Evolutionary conservation across 352 stramenopile genomes (phyloP).

Genomic region (Phytopythium chamaehyphon): DNA sequence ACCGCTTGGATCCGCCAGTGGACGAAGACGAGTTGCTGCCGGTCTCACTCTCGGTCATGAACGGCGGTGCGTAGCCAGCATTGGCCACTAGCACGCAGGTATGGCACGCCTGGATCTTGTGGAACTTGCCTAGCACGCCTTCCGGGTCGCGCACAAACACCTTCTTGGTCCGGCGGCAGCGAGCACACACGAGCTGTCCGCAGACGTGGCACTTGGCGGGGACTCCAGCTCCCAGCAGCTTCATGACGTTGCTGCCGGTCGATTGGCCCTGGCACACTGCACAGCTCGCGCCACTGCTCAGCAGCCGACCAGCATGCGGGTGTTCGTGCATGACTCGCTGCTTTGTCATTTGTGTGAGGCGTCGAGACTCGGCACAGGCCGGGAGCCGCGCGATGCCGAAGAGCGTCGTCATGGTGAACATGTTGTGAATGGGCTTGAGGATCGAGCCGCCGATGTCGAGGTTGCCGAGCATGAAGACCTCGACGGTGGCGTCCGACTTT

Average conservation of each 20-base stretch:
- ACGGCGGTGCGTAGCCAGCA: slow-evolving; percentile 12
- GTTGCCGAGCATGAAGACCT: slow-evolving; percentile 62
- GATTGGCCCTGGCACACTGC: slow-evolving; percentile 26
- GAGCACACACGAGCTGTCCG: slow-evolving; percentile 38
- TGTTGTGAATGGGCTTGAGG: slow-evolving; percentile 30
- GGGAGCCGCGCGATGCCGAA: slow-evolving; percentile 41
- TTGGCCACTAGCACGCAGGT: slow-evolving; percentile 36
- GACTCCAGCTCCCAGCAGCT: slow-evolving; percentile 23
- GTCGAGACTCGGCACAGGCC: slow-evolving; percentile 48
- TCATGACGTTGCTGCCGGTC: slow-evolving; percentile 21
- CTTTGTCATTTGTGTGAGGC: slow-evolving; percentile 46
- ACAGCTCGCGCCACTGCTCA: slow-evolving; percentile 4
- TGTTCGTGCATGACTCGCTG: slow-evolving; percentile 15
- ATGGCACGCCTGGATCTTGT: slow-evolving; percentile 36
- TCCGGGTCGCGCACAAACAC: slow-evolving; percentile 40
- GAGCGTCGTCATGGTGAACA: slow-evolving; percentile 36
- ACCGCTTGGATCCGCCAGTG: neutral
- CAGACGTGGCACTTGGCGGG: slow-evolving; percentile 37
- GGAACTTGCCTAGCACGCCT: slow-evolving; percentile 40
- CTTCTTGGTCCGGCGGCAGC: slow-evolving; percentile 35
- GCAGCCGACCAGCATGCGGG: slow-evolving; percentile 14
- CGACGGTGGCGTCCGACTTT: slow-evolving; percentile 39
- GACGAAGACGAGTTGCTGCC: neutral
- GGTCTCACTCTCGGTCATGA: neutral
- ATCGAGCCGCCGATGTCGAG: slow-evolving; percentile 43